These are phyloP conservation scores for Fusarium cicatricum DNA, from an alignment of 2,329 filamentous ascomycete species.

Conservation along the genomic window DNA sequence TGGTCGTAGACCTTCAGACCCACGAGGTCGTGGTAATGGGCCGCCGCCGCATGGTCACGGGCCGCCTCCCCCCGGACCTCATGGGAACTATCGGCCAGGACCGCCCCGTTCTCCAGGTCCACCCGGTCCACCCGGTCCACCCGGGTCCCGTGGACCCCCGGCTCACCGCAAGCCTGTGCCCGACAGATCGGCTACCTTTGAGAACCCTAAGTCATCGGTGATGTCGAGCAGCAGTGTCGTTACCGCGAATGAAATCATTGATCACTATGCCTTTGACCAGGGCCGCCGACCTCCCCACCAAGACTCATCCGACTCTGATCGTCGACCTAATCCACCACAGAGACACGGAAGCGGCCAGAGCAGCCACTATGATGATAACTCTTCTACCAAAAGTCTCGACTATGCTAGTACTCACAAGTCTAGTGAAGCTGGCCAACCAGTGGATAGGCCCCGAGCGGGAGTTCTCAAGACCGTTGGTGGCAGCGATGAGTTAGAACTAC, in stretches of 20 bases:
- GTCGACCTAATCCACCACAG: constrained; percentile 38
- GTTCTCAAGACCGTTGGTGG: constrained; percentile 80
- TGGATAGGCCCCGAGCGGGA: constrained; percentile 77
- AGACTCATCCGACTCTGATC: constrained; percentile 32
- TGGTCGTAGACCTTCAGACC: constrained; percentile 24
- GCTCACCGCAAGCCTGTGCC: constrained; percentile 45
- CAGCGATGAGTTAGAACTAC: constrained; percentile 42
- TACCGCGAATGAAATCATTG: constrained; percentile 50
- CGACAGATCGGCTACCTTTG: constrained; percentile 33
- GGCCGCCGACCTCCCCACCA: constrained; percentile 29
- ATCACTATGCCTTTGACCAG: constrained; percentile 48
- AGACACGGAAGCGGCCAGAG: constrained; percentile 48
- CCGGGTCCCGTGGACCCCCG: constrained; percentile 37
- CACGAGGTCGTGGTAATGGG: constrained; percentile 27
- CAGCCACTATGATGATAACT: constrained; percentile 68
- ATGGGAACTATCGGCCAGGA: constrained; percentile 35
- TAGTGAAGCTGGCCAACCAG: constrained; percentile 45
- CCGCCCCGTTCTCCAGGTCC: constrained; percentile 36
- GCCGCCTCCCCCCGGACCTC: constrained; percentile 22
- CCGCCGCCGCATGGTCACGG: constrained; percentile 33
- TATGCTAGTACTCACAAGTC: constrained; percentile 40
- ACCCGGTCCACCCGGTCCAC: constrained; percentile 39
- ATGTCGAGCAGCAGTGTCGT: constrained; percentile 42
- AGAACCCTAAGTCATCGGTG: constrained; percentile 32
- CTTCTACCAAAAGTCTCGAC: constrained; percentile 45